Percentiles rank a stretch among this genome's conserved stretches.
These are phyloP conservation scores for Bifiguratus adelaidae DNA, from an alignment of 192 early-diverging fungal genomes.

Conservation along the genomic window DNA sequence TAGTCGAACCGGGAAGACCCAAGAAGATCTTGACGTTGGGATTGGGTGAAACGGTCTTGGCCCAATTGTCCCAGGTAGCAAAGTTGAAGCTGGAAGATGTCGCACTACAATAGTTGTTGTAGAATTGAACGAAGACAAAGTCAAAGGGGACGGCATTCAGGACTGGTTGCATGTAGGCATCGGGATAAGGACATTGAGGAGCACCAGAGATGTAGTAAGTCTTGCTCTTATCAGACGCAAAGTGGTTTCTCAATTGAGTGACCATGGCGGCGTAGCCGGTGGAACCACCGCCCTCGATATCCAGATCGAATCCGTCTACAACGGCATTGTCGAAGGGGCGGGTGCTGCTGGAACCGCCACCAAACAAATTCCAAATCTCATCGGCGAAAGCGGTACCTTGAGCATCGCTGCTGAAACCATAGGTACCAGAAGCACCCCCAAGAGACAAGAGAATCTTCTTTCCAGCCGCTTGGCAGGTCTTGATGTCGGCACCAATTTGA, in stretches of 20 bases:
- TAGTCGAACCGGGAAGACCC: constrained; percentile 43
- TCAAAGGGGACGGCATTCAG: constrained; percentile 50
- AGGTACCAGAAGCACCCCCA: constrained; percentile 54
- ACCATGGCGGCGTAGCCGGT: constrained; percentile 52
- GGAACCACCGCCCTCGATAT: constrained; percentile 57
- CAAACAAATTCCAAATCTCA: constrained; percentile 67
- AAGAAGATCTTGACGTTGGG: constrained; percentile 45
- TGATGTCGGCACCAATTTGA: constrained; percentile 50
- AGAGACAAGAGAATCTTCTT: constrained; percentile 66
- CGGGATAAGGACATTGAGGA: constrained; percentile 53
- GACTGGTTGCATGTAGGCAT: constrained; percentile 37
- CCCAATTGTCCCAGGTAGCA: constrained; percentile 50
- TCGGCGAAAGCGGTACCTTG: constrained; percentile 51
- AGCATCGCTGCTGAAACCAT: constrained; percentile 44
- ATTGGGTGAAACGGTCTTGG: constrained; percentile 37
- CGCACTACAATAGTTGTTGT: constrained; percentile 55
- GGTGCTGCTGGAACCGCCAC: constrained; percentile 44
- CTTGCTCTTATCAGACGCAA: constrained; percentile 23
- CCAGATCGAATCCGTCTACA: constrained; percentile 37
- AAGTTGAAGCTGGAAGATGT: constrained; percentile 46
- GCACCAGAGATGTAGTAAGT: constrained; percentile 45
- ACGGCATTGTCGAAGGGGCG: constrained; percentile 62
- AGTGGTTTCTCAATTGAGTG: constrained; percentile 34
- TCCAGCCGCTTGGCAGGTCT: constrained; percentile 58
- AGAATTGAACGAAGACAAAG: constrained; percentile 55